Evolutionary conservation across 495 filamentous ascomycete species (phyloP).

Genomic region (Rusavskia elegans): DNA sequence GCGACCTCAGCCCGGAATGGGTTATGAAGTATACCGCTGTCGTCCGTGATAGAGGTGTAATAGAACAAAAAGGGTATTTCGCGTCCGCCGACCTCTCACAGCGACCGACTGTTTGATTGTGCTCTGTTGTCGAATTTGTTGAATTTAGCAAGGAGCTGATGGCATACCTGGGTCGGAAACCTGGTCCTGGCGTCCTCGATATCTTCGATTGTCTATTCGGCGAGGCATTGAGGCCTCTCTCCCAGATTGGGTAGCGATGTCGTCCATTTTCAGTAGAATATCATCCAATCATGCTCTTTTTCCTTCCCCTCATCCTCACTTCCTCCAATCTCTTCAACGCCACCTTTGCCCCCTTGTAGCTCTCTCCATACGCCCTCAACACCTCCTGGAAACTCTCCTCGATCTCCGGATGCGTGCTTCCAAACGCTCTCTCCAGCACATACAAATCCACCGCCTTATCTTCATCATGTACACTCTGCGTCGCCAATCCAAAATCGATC

Average conservation of each 20-base stretch:
- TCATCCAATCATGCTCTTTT: constrained; percentile 91
- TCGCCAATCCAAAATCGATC: constrained; percentile 91
- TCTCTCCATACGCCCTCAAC: constrained; percentile 42
- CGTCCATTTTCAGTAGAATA: background rate
- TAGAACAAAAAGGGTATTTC: constrained; percentile 97
- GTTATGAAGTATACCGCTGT: constrained; percentile 97
- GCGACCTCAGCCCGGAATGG: constrained; percentile 76
- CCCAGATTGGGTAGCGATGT: background rate
- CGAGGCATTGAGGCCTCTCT: background rate
- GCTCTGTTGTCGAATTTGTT: background rate
- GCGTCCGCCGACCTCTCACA: constrained; percentile 54
- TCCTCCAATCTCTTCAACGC: constrained; percentile 74
- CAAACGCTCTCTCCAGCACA: constrained; percentile 92
- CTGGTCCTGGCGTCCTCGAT: background rate
- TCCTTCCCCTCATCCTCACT: constrained; percentile 88
- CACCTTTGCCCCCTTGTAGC: constrained; percentile 38
- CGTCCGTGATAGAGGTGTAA: constrained; percentile 87
- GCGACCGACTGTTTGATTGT: background rate
- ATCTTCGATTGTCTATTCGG: background rate
- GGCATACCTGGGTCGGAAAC: no score
- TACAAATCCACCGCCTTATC: constrained; percentile 95
- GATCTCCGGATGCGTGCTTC: constrained; percentile 78
- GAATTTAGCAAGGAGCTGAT: background rate
- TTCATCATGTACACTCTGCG: constrained; percentile 69
- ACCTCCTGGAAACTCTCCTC: constrained; percentile 59